Percentiles rank a stretch among this genome's conserved stretches.
Conservation (phyloP, 2,329 filamentous ascomycete genomes). For the Penicillium sclerotiorum region DNA sequence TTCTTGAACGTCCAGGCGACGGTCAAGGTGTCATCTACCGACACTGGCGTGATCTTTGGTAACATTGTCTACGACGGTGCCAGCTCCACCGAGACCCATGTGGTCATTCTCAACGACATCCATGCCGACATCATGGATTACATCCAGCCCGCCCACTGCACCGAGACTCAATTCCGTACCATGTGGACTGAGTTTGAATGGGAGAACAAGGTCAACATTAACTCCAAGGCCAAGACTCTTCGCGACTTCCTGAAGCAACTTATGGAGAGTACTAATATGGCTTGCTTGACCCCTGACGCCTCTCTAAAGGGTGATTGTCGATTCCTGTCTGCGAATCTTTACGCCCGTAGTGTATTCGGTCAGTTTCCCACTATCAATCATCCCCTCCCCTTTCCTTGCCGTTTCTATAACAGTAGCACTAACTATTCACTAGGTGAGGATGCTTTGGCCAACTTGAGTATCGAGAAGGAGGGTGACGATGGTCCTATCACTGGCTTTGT, state of each 20-base stretch:
- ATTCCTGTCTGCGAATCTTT: conserved; percentile 95
- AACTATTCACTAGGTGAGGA: conserved; percentile 75
- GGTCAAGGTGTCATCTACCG: conserved; percentile 97
- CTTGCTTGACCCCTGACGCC: conserved; percentile 92
- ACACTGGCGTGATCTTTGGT: conserved; percentile 97
- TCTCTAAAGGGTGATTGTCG: conserved; percentile 97
- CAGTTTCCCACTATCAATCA: conserved; percentile 48
- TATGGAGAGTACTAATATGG: conserved; percentile 99
- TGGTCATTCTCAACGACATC: conserved; percentile 96
- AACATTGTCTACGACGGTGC: conserved; percentile 97
- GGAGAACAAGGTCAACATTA: conserved; percentile 99
- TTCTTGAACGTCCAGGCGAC: conserved; percentile 99
- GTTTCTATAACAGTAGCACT: conserved; percentile 15
- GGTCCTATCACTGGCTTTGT: conserved; percentile 97
- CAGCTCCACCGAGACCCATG: conserved; percentile 88
- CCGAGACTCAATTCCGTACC: conserved; percentile 97
- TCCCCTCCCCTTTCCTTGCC: no score
- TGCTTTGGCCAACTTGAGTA: conserved; percentile 93
- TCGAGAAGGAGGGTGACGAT: conserved; percentile 95
- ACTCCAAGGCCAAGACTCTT: conserved; percentile 90
- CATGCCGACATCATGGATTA: conserved; percentile 99
- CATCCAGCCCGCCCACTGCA: conserved; percentile 94
- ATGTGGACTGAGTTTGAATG: conserved; percentile 99
- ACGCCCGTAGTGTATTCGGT: conserved; percentile 97
- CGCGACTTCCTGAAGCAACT: conserved; percentile 90